Conservation (phyloP, 768 basidiomycete species). For the Tylopilus cervinicoccineus region DNA sequence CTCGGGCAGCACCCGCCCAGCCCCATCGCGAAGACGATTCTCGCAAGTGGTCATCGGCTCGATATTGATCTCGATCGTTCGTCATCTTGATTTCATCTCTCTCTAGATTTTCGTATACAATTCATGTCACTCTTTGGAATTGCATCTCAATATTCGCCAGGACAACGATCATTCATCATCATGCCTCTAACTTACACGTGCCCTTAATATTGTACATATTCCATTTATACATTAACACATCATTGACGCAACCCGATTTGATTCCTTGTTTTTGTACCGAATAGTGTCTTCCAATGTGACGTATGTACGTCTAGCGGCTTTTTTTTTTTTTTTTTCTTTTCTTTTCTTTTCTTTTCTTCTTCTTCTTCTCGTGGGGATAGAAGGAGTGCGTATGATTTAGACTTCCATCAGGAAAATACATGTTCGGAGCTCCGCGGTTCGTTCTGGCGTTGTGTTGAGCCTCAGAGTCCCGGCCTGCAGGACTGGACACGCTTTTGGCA, state of each 20-base stretch:
- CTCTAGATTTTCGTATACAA: slow-evolving; percentile 31
- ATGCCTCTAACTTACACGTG: slow-evolving; percentile 32
- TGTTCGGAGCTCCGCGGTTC: slow-evolving; percentile 31
- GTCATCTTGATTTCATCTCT: slow-evolving; percentile 34
- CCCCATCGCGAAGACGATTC: slow-evolving; percentile 47
- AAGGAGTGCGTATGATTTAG: slow-evolving; percentile 13
- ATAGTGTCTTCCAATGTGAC: slow-evolving; percentile 22
- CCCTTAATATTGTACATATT: slow-evolving; percentile 37
- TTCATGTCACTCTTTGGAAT: slow-evolving; percentile 33
- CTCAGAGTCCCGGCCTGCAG: slow-evolving; percentile 3
- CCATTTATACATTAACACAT: slow-evolving; percentile 27
- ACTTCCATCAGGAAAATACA: slow-evolving; percentile 2
- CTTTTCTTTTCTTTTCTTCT: slow-evolving; percentile 11
- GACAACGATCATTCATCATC: slow-evolving; percentile 37
- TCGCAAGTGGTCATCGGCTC: slow-evolving; percentile 46
- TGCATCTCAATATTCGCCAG: slow-evolving; percentile 31
- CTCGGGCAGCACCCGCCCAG: slow-evolving; percentile 18
- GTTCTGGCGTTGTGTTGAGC: slow-evolving; percentile 2
- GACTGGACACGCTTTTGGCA: slow-evolving; percentile 13
- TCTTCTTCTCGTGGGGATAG: slow-evolving; percentile 19
- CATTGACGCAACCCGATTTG: slow-evolving; percentile 26
- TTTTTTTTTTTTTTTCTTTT: slow-evolving; percentile 13
- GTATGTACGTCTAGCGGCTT: slow-evolving; percentile 27
- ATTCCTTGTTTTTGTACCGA: slow-evolving; percentile 21
- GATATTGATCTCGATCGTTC: slow-evolving; percentile 40